These are phyloP conservation scores for Pleurotus cornucopiae DNA, from an alignment of 768 basidiomycete genomes.

Conservation along the genomic window DNA sequence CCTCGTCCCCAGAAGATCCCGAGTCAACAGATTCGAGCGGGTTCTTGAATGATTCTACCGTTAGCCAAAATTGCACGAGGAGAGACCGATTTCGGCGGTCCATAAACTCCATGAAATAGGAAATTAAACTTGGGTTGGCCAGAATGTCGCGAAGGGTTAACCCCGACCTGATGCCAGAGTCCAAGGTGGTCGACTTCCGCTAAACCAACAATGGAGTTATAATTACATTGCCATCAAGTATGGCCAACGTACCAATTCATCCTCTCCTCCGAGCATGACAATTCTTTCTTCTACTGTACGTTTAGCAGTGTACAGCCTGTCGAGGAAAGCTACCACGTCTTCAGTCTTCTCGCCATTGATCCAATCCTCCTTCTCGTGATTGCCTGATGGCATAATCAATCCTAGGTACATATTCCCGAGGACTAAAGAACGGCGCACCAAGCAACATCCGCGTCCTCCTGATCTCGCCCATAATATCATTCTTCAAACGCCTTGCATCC, in stretches of 20 bases:
- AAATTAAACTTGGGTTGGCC: constrained; percentile 83
- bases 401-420: neutral
- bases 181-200: constrained; percentile 30
- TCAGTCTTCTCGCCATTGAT: constrained; percentile 84
- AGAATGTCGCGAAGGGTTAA: constrained; percentile 76
- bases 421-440: constrained; percentile 36
- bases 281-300: constrained; percentile 85
- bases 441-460: constrained; percentile 71
- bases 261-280: constrained; percentile 64
- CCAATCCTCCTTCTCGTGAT: constrained; percentile 86
- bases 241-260: constrained; percentile 47
- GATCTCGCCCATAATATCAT: constrained; percentile 91
- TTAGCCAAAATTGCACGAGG: constrained; percentile 95
- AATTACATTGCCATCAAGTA: neutral
- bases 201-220: constrained; percentile 27
- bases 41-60: constrained; percentile 96
- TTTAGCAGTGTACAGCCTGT: constrained; percentile 86
- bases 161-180: constrained; percentile 39
- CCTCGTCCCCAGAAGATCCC: constrained; percentile 58
- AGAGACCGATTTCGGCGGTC: constrained; percentile 81
- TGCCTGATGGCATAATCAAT: constrained; percentile 39
- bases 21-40: constrained; percentile 84
- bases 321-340: constrained; percentile 81
- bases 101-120: constrained; percentile 99
- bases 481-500: constrained; percentile 87